Base-by-base conservation (phyloP, 768 basidiomycete species). In the Calocera viscosa region DNA sequence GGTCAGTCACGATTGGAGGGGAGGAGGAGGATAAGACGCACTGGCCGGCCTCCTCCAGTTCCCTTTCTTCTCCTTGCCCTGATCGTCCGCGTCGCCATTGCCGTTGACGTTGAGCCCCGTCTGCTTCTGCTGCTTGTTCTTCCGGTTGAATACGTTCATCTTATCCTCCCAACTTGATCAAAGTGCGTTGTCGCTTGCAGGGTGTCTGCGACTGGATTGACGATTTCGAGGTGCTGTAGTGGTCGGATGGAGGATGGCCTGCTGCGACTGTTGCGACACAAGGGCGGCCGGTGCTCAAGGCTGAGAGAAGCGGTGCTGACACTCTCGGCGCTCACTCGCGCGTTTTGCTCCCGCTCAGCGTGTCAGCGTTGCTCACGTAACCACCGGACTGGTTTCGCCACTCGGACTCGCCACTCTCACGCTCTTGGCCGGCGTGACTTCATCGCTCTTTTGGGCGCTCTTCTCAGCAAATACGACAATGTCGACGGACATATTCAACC, bases 31-130 rank as follows among this genome's bases (percentile, higher is more conserved):
- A 63, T 24, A 43, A 70, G 40, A 80, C 88, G 71, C 72, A 90
- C 91, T 93, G 63, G 91, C 91, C 68, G 91, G 91, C 70, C 86
- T 78, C 70, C 84, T 82, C 91, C 90, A 93, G 72, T 82, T 86
- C 65, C 87, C 87, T 80, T 93, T 94, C 72, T 91, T 88, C 78
- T 89, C 91, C 78, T 86, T 87, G 63, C 79, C 78, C 65, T 84
- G 84, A 26, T 76, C 75, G 1, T 79, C 76, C 64, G 69, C 69
- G 14, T 71, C 72, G 33, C 78, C 77, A 72, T 14, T 38, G 35
- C 35, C 35, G 7, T 38, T 5, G 35, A 5, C 35, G 35, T 82
- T 81, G 47, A 75, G 73, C 30, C 70, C 71, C 19, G 49, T n/a
- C 68, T 66, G 68, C 35, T 43, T 17, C 33, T 68, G 19, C 49